Conservation (phyloP, 1,139 yeast genomes). For the Magnusiomyces clavatus region DNA sequence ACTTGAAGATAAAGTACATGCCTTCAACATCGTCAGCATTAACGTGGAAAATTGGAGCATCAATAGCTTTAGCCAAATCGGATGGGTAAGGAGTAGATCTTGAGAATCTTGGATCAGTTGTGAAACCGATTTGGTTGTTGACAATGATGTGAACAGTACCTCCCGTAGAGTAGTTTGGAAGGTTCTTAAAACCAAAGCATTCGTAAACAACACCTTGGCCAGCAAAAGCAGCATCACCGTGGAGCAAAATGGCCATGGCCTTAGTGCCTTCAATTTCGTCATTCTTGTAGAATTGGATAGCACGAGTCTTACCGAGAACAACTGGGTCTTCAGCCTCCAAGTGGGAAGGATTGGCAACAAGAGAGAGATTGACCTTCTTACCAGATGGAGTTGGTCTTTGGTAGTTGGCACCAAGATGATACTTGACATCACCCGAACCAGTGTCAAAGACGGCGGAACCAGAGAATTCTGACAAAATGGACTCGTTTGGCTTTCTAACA, state of each 20-base stretch:
- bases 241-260: slow-evolving; percentile 88
- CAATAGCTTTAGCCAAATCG: slow-evolving; percentile 91
- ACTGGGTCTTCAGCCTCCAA: slow-evolving; percentile 99
- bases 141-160: slow-evolving; percentile 95
- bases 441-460: slow-evolving; percentile 76
- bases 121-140: slow-evolving; percentile 98
- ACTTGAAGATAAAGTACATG: slow-evolving; percentile 79
- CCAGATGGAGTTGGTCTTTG: slow-evolving; percentile 99
- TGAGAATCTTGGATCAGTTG: slow-evolving; percentile 96
- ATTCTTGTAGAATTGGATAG: slow-evolving; percentile 84
- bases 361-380: slow-evolving; percentile 86
- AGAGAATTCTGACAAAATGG: slow-evolving; percentile 90
- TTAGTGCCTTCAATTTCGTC: slow-evolving; percentile 76
- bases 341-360: slow-evolving; percentile 98
- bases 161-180: slow-evolving; percentile 96
- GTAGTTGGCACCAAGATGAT: slow-evolving; percentile 98
- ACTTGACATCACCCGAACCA: slow-evolving; percentile 98
- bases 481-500: slow-evolving; percentile 96
- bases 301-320: slow-evolving; percentile 95
- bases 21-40: slow-evolving; percentile 98
- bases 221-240: slow-evolving; percentile 99
- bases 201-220: slow-evolving; percentile 99
- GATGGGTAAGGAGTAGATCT: slow-evolving; percentile 98
- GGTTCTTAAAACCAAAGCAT: slow-evolving; percentile 87
- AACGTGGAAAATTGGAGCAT: slow-evolving; percentile 98